Evolutionary conservation across 2,329 filamentous ascomycete genomes (phyloP).

Genomic region (Exophiala viscosa): DNA sequence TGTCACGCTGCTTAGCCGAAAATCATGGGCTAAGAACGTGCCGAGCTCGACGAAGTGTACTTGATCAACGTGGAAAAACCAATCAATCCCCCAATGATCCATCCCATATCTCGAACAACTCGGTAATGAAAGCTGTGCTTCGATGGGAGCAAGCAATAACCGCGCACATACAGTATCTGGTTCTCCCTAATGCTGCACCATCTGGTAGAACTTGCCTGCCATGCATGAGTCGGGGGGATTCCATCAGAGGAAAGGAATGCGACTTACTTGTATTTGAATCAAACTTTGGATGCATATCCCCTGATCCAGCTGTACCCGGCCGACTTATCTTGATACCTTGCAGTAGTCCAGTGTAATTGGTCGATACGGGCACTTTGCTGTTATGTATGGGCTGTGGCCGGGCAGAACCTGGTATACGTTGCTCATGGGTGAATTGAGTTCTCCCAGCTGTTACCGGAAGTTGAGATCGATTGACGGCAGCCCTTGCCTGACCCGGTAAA

Average conservation of each 20-base stretch:
- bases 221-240: neutral
- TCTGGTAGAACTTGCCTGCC: neutral
- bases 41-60: too few relatives aligned
- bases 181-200: too few relatives aligned
- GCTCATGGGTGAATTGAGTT: neutral
- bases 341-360: conserved; percentile 2
- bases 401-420: conserved; percentile 5
- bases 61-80: too few relatives aligned
- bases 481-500: conserved; percentile 6
- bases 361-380: conserved; percentile 1
- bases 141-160: too few relatives aligned
- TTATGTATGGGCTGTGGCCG: conserved; percentile 2
- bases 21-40: too few relatives aligned
- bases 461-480: conserved; percentile 10
- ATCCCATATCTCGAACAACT: too few relatives aligned
- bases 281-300: conserved; percentile 5
- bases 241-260: neutral
- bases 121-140: too few relatives aligned
- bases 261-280: conserved; percentile 6
- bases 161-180: too few relatives aligned
- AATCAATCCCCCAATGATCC: too few relatives aligned
- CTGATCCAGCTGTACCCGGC: conserved; percentile 3
- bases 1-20: too few relatives aligned
- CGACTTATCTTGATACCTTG: conserved; percentile 8
- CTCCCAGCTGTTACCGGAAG: conserved; percentile 10